Evolutionary conservation across 1,284 basidiomycete genomes (phyloP).

Genomic region (Chalciporus sp.): DNA sequence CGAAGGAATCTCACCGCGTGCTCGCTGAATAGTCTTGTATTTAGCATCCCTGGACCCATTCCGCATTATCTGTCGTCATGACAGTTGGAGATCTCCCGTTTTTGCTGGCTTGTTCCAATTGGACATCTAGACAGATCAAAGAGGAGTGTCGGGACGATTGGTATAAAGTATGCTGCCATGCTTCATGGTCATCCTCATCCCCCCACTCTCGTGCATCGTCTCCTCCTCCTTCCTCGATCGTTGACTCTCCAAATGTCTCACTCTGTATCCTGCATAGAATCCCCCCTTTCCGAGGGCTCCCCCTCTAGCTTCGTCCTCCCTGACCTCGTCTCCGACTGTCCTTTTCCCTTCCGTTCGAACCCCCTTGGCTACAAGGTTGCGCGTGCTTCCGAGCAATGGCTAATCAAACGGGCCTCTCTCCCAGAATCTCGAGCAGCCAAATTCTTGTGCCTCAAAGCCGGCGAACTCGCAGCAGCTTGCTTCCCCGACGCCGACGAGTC

Average conservation of each 20-base stretch:
- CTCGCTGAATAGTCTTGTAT: not conserved
- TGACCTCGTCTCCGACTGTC: conserved; percentile 64
- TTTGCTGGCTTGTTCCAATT: conserved; percentile 3
- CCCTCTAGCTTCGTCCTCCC: conserved; percentile 57
- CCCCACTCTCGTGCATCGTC: not conserved
- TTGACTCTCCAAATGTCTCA: conserved; percentile 26
- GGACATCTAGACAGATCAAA: conserved; percentile 1
- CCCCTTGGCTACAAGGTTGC: conserved; percentile 56
- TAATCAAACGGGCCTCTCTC: conserved; percentile 54
- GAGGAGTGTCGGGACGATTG: conserved; percentile 8
- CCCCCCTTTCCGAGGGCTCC: conserved; percentile 3
- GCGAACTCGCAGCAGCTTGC: conserved; percentile 66
- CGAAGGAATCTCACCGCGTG: conserved; percentile 2
- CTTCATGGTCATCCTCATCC: conserved; percentile 15
- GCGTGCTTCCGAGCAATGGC: conserved; percentile 59
- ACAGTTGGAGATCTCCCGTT: conserved; percentile 1
- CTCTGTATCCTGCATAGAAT: conserved; percentile 22
- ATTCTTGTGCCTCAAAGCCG: conserved; percentile 61
- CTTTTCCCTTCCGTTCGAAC: conserved; percentile 55
- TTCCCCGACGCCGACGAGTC: conserved; percentile 56
- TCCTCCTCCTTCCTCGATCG: conserved; percentile 12
- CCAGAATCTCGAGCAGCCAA: conserved; percentile 50
- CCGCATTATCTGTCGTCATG: conserved; percentile 6
- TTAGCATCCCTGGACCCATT: not conserved
- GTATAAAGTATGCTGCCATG: conserved; percentile 30